Evolutionary conservation across 495 filamentous ascomycete species (phyloP), one percentile per base, ranked within the genome.

Genomic region (Hypomontagnella monticulosa): DNA sequence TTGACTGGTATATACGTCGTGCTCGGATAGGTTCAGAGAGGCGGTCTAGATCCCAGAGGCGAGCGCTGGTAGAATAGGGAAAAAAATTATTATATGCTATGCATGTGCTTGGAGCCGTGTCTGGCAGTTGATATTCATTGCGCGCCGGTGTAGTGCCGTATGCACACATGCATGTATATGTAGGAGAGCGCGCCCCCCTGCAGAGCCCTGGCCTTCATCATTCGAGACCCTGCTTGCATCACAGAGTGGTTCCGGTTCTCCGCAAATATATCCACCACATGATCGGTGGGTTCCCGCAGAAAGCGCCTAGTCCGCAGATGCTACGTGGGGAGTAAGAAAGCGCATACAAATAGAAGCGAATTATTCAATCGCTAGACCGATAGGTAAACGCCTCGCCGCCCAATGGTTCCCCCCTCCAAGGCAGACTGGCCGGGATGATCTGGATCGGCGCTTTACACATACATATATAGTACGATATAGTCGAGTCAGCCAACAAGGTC

Each of bases 201-300:
- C 38, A 33, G 52, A 67, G 58, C 64, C 64, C 53, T 55, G 53
- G 58, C 34, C 37, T 36, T 57, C 40, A 53, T 58, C 54, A 59
- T 54, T 67, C 59, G 42, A 67, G 58, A 67, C 64, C 64, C 64
- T 67, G 64, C 64, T 62, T 67, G 58, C 64, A 63, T 63, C 46
- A 53, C 36, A 67, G 53, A 19, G 46, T 49, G 57, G 58, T 44
- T 57, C 57, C 58, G 54, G 43, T 57, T 67, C 64, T 67, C 64
- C 64, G 64, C 64, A 58, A 61, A 63, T 40, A 55, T 40, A 61
- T 61, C 57, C 57, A 57, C 64, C 64, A 61, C 64, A 61, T 67
- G 64, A 67, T 67, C 64, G 64, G 48, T 61, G 64, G 64, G 64
- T 47, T 67, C 64, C 64, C 64, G 64, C 64, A 53, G 64, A 49